Evolutionary conservation across 2,329 filamentous ascomycete species (phyloP).

Genomic region (Pyricularia pennisetigena): DNA sequence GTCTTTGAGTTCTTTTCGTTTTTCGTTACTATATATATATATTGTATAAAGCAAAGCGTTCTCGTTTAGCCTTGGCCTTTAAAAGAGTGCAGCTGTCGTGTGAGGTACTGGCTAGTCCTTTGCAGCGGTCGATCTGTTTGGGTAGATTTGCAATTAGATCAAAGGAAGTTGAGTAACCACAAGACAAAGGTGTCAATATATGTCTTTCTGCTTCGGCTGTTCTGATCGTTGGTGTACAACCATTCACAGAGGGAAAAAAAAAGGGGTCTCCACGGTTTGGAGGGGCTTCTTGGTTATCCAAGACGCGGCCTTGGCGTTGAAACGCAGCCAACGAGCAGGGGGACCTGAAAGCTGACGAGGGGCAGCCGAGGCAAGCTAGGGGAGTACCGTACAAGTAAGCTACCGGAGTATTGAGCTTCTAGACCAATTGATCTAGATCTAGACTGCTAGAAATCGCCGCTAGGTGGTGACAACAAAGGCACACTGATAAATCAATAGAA

Average conservation of each 20-base stretch:
- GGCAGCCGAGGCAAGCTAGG: not conserved
- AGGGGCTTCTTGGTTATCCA: not conserved
- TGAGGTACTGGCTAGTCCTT: not conserved
- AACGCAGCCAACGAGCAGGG: not conserved
- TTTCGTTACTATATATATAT: not conserved
- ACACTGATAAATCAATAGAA: not conserved
- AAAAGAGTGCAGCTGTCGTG: not conserved
- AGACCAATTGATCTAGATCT: not conserved
- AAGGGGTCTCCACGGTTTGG: not conserved
- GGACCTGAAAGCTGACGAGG: not conserved
- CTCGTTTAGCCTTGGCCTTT: not conserved
- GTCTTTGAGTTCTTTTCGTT: not conserved
- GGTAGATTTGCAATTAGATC: not conserved
- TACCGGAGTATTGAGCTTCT: not conserved
- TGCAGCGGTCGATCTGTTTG: not conserved
- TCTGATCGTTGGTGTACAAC: not conserved
- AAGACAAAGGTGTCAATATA: not conserved
- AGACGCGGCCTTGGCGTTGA: not conserved
- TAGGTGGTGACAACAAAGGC: not conserved
- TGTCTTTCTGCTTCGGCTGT: not conserved
- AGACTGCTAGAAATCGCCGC: not conserved
- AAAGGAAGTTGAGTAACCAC: not conserved
- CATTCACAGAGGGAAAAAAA: not conserved
- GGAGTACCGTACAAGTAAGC: not conserved
- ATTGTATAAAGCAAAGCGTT: not conserved